Conservation (phyloP, 139 green algal species). For the Chlorella ohadii region DNA sequence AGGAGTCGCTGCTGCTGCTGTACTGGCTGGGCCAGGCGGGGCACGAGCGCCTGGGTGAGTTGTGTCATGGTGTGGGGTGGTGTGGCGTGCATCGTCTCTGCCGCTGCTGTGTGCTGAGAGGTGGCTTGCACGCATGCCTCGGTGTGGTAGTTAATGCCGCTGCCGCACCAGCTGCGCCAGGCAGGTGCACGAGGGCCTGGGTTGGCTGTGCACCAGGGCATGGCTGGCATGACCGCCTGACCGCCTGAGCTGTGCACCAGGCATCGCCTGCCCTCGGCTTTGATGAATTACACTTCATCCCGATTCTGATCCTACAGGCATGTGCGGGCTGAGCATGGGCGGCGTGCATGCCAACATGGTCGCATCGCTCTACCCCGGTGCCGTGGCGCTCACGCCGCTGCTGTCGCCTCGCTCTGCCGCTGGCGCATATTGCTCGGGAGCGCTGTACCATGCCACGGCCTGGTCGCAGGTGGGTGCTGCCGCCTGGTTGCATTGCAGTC, state of each 20-base stretch:
- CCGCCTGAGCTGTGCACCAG: too few species aligned
- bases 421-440: slow-evolving; percentile 79
- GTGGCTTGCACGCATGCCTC: too few species aligned
- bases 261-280: too few species aligned
- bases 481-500: not conserved
- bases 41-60: not conserved
- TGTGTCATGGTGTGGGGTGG: too few species aligned
- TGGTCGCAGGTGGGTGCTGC: slow-evolving; percentile 48
- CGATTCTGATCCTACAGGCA: slow-evolving; percentile 51
- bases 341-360: slow-evolving; percentile 91
- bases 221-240: too few species aligned
- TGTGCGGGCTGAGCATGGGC: slow-evolving; percentile 88
- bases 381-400: slow-evolving; percentile 71
- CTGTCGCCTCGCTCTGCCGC: slow-evolving; percentile 82
- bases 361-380: slow-evolving; percentile 67
- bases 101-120: too few species aligned
- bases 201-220: too few species aligned
- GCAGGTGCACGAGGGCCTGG: too few species aligned
- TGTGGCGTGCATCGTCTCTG: too few species aligned
- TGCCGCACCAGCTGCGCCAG: too few species aligned
- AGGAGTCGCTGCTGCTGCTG: slow-evolving; percentile 80
- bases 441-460: slow-evolving; percentile 67
- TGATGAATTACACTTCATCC: too few species aligned
- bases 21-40: slow-evolving; percentile 51
- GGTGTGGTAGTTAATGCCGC: too few species aligned